phyloP scores from a whole-genome alignment of 2,329 filamentous ascomycete genomes.

The Emydomyces testavorans region DNA sequence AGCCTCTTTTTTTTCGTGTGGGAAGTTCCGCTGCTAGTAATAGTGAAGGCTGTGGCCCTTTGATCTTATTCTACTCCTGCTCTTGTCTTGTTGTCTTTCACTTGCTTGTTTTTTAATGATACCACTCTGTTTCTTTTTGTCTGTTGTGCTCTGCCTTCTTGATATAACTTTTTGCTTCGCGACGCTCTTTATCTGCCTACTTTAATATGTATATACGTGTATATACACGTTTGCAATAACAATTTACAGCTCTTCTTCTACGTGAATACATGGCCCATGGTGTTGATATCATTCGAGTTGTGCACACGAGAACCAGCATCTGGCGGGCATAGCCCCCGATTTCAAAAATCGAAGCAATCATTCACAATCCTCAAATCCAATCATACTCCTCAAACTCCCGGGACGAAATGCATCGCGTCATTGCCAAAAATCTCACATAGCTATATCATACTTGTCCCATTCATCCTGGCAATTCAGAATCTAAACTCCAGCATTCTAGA shows the following conservation, averaged over 20 bases:
- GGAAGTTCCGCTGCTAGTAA: conserved; percentile 1
- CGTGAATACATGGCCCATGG: neutral
- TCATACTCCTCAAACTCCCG: too few species aligned
- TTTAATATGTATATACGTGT: neutral
- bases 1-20: conserved; percentile 2
- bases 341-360: too few species aligned
- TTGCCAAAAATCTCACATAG: too few species aligned
- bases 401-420: too few species aligned
- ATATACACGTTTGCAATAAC: conserved; percentile 6
- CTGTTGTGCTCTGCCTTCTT: neutral
- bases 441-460: too few species aligned
- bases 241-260: conserved; percentile 2
- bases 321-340: too few species aligned
- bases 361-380: too few species aligned
- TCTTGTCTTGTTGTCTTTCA: conserved; percentile 1
- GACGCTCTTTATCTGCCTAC: conserved; percentile 4
- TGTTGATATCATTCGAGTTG: neutral
- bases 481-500: too few species aligned
- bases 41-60: too few species aligned
- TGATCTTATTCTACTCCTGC: conserved; percentile 1
- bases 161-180: conserved; percentile 2
- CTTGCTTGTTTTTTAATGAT: conserved; percentile 11
- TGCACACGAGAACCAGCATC: too few species aligned
- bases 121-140: conserved; percentile 7
- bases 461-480: too few species aligned